Percentiles rank a stretch among this genome's conserved stretches.
Conservation (phyloP, 2,329 filamentous ascomycete genomes). For the Escovopsis sp. region DNA sequence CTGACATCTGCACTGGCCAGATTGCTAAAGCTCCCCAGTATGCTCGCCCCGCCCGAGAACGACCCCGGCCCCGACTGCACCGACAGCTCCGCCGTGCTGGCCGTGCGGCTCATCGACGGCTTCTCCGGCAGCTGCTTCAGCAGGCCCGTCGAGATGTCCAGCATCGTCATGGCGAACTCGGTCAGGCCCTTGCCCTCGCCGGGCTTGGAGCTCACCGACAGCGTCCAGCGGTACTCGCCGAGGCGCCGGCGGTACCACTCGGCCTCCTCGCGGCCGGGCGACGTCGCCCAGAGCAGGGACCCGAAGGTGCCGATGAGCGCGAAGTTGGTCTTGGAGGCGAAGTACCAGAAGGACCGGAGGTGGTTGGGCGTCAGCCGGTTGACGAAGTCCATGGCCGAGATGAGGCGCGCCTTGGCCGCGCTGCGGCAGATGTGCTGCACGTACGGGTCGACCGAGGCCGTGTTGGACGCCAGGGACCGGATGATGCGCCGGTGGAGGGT, state of each 20-base stretch:
- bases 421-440: constrained; percentile 85
- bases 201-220: constrained; percentile 70
- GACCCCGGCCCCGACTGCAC: constrained; percentile 16
- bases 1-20: constrained; percentile 33
- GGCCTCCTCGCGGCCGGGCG: constrained; percentile 73
- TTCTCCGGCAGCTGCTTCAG: constrained; percentile 59
- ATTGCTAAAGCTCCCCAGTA: constrained; percentile 28
- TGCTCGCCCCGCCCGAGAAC: constrained; percentile 19
- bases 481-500: constrained; percentile 85
- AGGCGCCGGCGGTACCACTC: constrained; percentile 81
- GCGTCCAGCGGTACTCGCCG: constrained; percentile 85
- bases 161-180: constrained; percentile 62
- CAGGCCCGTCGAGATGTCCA: constrained; percentile 56
- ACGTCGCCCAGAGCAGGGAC: constrained; percentile 76
- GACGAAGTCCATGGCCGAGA: constrained; percentile 94
- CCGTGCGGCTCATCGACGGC: constrained; percentile 45
- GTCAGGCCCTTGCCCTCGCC: constrained; percentile 43
- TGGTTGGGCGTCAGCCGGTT: constrained; percentile 80
- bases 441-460: constrained; percentile 51
- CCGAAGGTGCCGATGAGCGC: constrained; percentile 91
- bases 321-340: constrained; percentile 79
- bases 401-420: constrained; percentile 84
- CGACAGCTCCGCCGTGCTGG: constrained; percentile 34
- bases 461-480: constrained; percentile 47
- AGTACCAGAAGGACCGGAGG: constrained; percentile 85